These are phyloP conservation scores for Fusarium sp. DNA, from an alignment of 2,329 filamentous ascomycete species.

Conservation along the genomic window DNA sequence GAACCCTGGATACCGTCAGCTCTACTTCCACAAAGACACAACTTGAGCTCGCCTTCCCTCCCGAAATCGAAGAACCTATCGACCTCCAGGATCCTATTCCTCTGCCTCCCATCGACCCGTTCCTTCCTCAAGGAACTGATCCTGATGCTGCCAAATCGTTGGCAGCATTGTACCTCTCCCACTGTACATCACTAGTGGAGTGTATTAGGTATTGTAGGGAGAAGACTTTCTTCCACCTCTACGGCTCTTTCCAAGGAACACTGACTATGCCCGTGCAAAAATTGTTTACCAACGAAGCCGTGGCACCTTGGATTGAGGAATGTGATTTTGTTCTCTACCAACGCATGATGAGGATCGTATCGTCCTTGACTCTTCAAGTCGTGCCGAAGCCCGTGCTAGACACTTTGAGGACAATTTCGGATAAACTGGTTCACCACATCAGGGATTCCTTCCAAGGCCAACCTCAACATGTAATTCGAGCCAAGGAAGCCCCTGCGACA, in stretches of 20 bases:
- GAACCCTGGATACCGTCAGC: slow-evolving; percentile 69
- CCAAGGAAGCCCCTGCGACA: slow-evolving; percentile 88
- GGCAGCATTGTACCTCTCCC: slow-evolving; percentile 88
- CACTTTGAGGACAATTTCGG: slow-evolving; percentile 87
- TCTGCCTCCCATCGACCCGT: slow-evolving; percentile 87
- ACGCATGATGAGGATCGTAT: slow-evolving; percentile 93
- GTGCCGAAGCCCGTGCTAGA: slow-evolving; percentile 89
- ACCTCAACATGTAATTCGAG: slow-evolving; percentile 85
- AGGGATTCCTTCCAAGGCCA: slow-evolving; percentile 86
- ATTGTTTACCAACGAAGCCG: slow-evolving; percentile 81
- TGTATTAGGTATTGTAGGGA: slow-evolving; percentile 96
- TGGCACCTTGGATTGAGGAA: slow-evolving; percentile 94
- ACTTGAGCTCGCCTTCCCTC: slow-evolving; percentile 71
- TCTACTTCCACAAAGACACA: slow-evolving; percentile 68
- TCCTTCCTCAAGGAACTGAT: slow-evolving; percentile 85
- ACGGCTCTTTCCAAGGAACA: slow-evolving; percentile 94
- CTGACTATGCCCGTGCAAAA: slow-evolving; percentile 97
- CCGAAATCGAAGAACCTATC: slow-evolving; percentile 64
- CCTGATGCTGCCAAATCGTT: slow-evolving; percentile 87
- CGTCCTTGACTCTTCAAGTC: slow-evolving; percentile 89
- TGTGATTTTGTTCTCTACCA: slow-evolving; percentile 97
- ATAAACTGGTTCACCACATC: slow-evolving; percentile 83
- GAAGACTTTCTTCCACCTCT: slow-evolving; percentile 95
- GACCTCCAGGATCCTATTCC: slow-evolving; percentile 76
- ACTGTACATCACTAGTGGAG: slow-evolving; percentile 95